Evolutionary conservation across 1,284 basidiomycete genomes (phyloP), one percentile per base, ranked within the genome.

Genomic region (Agaricales sp.): DNA sequence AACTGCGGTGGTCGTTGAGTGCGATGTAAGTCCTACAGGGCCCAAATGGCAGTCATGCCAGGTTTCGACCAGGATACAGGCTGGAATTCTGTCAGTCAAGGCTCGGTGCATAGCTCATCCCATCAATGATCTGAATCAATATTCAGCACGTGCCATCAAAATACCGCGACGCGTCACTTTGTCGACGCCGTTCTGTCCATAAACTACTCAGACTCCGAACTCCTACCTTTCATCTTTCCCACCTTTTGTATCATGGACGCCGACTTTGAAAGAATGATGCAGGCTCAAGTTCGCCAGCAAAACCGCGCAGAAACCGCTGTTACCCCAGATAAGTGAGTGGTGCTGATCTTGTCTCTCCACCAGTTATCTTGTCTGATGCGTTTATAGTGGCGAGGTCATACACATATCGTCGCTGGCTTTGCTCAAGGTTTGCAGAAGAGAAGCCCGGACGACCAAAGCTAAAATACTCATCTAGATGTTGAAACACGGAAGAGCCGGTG

Each of bases 401-500:
- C 92, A 96, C 67, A 97, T 98, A 60, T 95, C 92, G 14, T 92
- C 91, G 6, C 70, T 98, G 2, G 94, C 93, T 16, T 72, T 98
- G 13, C 73, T 98, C 50, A 97, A 97, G 80, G 92, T 89, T 43
- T 45, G 68, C 55, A 44, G 50, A 37, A 48, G 25, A 38, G 22
- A 19, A 19, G n/a, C 11, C 23, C 13, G 30, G 20, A 39, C 16
- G 12, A 44, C 22, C 24, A 50, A 45, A 2, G 46, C 55, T 4
- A 57, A 43, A n/a, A 44, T 3, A 24, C 46, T 30, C 22, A 18
- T 22, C 43, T 57, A 97, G 92, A 99, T 99, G 96, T 75, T 99
- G 57, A 99, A 99, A 70, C 96, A 99, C 63, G 96, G 96, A 16
- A 84, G 96, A 49, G 95, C 96, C 23, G 96, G 96, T 58, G 96